phyloP scores from a whole-genome alignment of 2,329 filamentous ascomycete species.

The Didymella sp. region DNA sequence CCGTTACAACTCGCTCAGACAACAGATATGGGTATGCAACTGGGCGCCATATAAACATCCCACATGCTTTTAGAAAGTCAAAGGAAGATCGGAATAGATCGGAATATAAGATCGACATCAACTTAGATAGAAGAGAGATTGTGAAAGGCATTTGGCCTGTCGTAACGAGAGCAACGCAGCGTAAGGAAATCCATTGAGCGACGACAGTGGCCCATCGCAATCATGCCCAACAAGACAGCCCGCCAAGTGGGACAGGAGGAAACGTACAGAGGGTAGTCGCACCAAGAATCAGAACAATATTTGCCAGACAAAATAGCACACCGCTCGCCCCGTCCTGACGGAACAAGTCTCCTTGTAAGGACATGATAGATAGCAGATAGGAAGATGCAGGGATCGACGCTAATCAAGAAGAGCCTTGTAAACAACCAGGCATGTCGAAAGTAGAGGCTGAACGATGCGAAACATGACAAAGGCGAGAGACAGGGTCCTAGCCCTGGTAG shows the following conservation, averaged over 20 bases:
- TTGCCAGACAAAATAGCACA: conserved; percentile 26
- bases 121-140: conserved; percentile 21
- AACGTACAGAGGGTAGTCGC: conserved; percentile 40
- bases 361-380: conserved; percentile 44
- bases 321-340: conserved; percentile 37
- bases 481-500: conserved; percentile 62
- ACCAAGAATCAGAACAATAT: conserved; percentile 27
- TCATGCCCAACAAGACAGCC: conserved; percentile 33
- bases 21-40: conserved; percentile 22
- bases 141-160: conserved; percentile 10
- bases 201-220: conserved; percentile 28
- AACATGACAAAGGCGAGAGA: conserved; percentile 33
- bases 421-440: conserved; percentile 46
- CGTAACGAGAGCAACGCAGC: conserved; percentile 22
- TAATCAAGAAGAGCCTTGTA: conserved; percentile 49
- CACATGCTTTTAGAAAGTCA: conserved; percentile 26
- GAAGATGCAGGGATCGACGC: conserved; percentile 40
- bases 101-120: conserved; percentile 20
- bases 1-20: conserved; percentile 19
- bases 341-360: conserved; percentile 36
- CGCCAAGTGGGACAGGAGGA: conserved; percentile 17
- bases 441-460: conserved; percentile 40
- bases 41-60: conserved; percentile 19
- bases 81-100: conserved; percentile 26
- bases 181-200: conserved; percentile 39